These are phyloP conservation scores for Mortierella claussenii DNA, from an alignment of 192 early-diverging fungal species.

Conservation along the genomic window DNA sequence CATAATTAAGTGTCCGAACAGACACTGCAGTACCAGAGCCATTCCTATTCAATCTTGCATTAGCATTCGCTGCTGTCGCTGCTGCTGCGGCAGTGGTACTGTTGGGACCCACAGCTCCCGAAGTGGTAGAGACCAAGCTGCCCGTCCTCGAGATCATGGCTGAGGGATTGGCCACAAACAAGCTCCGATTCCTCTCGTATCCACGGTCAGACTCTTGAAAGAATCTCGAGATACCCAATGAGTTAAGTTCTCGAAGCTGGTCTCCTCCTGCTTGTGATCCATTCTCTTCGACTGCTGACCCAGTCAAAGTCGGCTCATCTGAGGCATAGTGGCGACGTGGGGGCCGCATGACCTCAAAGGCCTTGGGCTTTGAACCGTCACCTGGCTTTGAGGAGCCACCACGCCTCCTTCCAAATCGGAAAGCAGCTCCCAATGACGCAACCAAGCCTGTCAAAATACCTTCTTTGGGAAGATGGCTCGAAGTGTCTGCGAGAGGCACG, in stretches of 20 bases:
- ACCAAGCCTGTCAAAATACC: slow-evolving; percentile 23
- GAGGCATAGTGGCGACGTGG: slow-evolving; percentile 9
- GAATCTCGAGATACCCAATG: slow-evolving; percentile 26
- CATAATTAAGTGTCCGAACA: slow-evolving; percentile 2
- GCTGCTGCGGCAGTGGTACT: background rate
- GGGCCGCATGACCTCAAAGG: slow-evolving; percentile 49
- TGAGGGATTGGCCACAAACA: slow-evolving; percentile 49
- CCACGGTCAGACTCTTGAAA: slow-evolving; percentile 42
- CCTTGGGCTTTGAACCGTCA: slow-evolving; percentile 42
- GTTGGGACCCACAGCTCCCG: slow-evolving; percentile 10
- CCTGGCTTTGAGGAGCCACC: background rate
- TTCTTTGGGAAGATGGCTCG: background rate
- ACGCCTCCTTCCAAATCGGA: slow-evolving; percentile 11
- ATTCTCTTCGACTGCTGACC: slow-evolving; percentile 18
- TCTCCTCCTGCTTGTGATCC: slow-evolving; percentile 43
- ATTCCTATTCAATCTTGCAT: slow-evolving; percentile 9
- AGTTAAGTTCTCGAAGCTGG: slow-evolving; percentile 32
- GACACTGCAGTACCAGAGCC: slow-evolving; percentile 30
- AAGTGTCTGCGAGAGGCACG: background rate
- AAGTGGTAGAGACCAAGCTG: slow-evolving; percentile 37
- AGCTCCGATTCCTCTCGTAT: slow-evolving; percentile 34
- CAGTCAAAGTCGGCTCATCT: slow-evolving; percentile 4
- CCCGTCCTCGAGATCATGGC: slow-evolving; percentile 47
- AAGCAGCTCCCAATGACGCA: slow-evolving; percentile 16
- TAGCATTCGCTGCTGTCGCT: background rate